Conservation (phyloP, 805 yeast genomes). For the Starmerella potacharoeniae region DNA sequence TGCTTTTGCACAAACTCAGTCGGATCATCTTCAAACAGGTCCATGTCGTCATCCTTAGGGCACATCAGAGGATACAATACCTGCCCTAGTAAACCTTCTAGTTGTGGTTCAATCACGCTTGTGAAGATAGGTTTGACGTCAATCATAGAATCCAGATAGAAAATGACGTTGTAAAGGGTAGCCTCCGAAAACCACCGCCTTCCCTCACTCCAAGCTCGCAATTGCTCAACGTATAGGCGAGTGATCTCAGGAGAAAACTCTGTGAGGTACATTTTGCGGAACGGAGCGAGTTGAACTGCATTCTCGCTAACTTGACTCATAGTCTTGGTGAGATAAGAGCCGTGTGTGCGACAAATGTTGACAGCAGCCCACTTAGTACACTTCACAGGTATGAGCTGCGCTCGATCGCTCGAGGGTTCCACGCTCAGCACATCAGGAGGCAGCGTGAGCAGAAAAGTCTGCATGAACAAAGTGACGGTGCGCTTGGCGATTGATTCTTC, state of each 20-base stretch:
- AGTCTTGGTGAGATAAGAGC: constrained; percentile 43
- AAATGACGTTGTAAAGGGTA: constrained; percentile 51
- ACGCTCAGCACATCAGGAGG: constrained; percentile 43
- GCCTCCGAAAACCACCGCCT: constrained; percentile 59
- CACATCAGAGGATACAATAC: constrained; percentile 67
- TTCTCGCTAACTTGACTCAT: constrained; percentile 26
- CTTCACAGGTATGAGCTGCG: constrained; percentile 50
- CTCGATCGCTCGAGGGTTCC: constrained; percentile 36
- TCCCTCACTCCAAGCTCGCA: constrained; percentile 61
- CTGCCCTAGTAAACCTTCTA: constrained; percentile 52
- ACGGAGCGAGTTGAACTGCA: constrained; percentile 42
- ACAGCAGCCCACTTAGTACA: constrained; percentile 84
- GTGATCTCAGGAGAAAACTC: constrained; percentile 67
- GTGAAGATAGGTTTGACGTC: constrained; percentile 52
- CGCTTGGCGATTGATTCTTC: constrained; percentile 38
- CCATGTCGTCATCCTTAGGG: constrained; percentile 56
- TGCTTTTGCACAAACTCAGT: constrained; percentile 71
- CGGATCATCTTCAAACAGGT: constrained; percentile 74
- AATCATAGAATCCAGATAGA: constrained; percentile 52
- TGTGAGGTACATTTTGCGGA: constrained; percentile 41
- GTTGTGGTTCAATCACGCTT: constrained; percentile 48
- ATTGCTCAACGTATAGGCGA: constrained; percentile 48
- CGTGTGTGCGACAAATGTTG: constrained; percentile 58
- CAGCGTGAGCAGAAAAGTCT: constrained; percentile 46
- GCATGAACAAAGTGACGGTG: constrained; percentile 73